Base-by-base conservation (phyloP, 2,329 filamentous ascomycete species). In the Nemania abortiva region DNA sequence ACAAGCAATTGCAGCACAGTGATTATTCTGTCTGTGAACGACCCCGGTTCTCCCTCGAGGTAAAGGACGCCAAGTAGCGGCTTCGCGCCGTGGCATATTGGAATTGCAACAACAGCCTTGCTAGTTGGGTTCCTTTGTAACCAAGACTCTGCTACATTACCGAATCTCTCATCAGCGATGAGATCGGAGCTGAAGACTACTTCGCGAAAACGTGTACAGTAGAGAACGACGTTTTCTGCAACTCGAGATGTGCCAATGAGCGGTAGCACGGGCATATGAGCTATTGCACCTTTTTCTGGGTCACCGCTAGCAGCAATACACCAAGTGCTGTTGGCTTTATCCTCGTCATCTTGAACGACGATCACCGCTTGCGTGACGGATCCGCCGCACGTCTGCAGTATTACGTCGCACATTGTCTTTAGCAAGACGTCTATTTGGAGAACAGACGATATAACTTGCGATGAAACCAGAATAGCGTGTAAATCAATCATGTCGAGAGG, bases 401-500 rank as follows among this genome's bases (percentile, higher is more conserved):
- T 93, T 70, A 95, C 92, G 70, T 93, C 90, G 73, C 91, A 93
- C 89, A 95, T 93, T 50, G 92, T 94, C 75, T 91, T 90, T 69
- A 95, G 85, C 3, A 95, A 85, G 74, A 91, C 88, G 71, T 95
- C 92, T 13, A 95, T 88, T 72, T 92, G 88, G 11, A 95, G 81
- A 59, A 94, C 91, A 18, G 92, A 94, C 4, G 92, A 95, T 52
- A 95, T 90, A 52, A 95, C 88, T 77, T 94, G 92, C 10, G 91
- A 94, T 2, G 91, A 93, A 74, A 92, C 90, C 15, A 95, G 83
- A 67, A 95, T 95, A 27, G 91, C 91, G 50, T 92, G 90, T 70
- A 95, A 80, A 78, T 95, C 92, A 76, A 95, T 90, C 90, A 95
- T 94, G 81, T 95, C 92, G 62, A 95, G 85, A 31, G 91, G 90